Conservation (phyloP, 1,139 yeast genomes). For the Sugiyamaella japonica region DNA sequence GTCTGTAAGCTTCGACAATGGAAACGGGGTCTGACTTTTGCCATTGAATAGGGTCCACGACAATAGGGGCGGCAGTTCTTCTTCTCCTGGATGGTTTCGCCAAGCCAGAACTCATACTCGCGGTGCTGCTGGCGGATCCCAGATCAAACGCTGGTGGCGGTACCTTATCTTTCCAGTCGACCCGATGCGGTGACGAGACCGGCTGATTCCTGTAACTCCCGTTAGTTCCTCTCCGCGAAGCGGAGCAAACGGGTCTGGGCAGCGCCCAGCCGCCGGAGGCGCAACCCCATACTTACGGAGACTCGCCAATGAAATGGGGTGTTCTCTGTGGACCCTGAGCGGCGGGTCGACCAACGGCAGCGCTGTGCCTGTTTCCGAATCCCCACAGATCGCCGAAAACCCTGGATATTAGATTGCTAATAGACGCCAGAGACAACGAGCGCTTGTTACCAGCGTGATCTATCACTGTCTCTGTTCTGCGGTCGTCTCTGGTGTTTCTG, state of each 20-base stretch:
- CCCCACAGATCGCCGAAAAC: conserved; percentile 13
- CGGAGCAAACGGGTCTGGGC: neutral
- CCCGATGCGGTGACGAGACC: neutral
- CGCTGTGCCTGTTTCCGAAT: neutral
- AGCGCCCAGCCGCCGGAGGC: neutral
- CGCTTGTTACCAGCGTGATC: conserved; percentile 10
- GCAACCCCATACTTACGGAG: conserved; percentile 14
- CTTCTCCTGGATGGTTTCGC: neutral
- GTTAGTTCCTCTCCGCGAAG: neutral
- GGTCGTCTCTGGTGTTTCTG: neutral
- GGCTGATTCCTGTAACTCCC: neutral
- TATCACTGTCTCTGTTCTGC: neutral
- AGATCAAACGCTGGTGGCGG: conserved; percentile 18
- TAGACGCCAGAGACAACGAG: conserved; percentile 5
- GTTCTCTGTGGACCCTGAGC: neutral
- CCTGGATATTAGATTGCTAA: conserved; percentile 3
- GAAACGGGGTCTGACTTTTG: conserved; percentile 15
- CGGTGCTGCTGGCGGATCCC: neutral
- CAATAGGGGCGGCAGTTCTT: conserved; percentile 5
- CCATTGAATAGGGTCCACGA: conserved; percentile 14
- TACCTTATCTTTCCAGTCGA: conserved; percentile 9
- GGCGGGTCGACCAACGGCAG: no score
- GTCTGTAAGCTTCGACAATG: conserved; percentile 18
- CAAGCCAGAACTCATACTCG: neutral
- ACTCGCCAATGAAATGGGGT: conserved; percentile 19